Base-by-base conservation (phyloP, 257 asterid genomes). In the Salvia splendens region DNA sequence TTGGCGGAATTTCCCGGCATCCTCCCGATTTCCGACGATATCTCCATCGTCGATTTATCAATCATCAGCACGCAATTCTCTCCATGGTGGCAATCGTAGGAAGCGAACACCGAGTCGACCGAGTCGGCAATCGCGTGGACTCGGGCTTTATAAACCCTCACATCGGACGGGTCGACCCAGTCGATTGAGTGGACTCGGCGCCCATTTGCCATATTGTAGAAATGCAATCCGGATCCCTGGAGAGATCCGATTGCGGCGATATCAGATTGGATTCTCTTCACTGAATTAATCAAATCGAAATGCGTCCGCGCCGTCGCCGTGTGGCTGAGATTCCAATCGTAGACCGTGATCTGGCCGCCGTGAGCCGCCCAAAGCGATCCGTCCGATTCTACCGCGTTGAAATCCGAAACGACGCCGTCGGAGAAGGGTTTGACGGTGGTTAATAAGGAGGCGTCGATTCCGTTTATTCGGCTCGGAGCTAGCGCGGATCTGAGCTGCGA, bases 281-380 rank as follows among this genome's bases (percentile, higher is more conserved):
- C 64, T 6, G 86, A 76, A 30, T 74, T 77, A 14, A 93, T 83
- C 56, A 64, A 70, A 76, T 93, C 99, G 28, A 90, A 68, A 63
- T 93, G 99, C 8, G 99, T 93, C 50, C 99, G 71, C 7, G 85
- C 85, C 6, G 96, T 84, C 3, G 78, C 89, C 0, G 82, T 60
- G 57, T 82, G 96, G 53, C 81, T 74, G 41, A 93, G 81, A 71
- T 80, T 88, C 99, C 97, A 90, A 75, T 93, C 99, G 46, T 88
- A 93, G 66, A 93, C 86, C 20, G 97, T 83, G 53, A 93, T 67
- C 78, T 88, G 96, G 3, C 99, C 99, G 10, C 95, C 96, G 73
- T 93, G 96, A 43, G 95, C 99, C 5, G 81, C 79, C 92, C 95
- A 88, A 0, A 90, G 63, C 24, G 97, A 90, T 3, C 95, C 94